phyloP scores from a whole-genome alignment of 2,329 filamentous ascomycete species.

The Cladosporium sp. region DNA sequence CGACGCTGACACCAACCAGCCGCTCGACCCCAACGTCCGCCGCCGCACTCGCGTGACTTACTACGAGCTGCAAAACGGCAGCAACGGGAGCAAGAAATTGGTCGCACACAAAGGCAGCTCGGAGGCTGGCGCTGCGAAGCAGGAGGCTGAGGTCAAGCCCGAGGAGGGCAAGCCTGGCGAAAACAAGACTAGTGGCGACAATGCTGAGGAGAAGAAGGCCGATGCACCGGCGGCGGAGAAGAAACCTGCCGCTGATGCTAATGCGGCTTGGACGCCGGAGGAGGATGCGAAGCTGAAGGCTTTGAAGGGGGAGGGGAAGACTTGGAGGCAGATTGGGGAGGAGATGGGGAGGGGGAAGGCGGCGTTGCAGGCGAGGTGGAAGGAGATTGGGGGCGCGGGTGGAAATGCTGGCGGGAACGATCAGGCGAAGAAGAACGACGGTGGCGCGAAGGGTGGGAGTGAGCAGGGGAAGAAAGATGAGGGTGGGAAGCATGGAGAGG shows the following conservation, averaged over 20 bases:
- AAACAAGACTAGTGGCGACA: neutral
- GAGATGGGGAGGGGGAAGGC: constrained; percentile 26
- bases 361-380: constrained; percentile 26
- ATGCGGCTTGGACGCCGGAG: constrained; percentile 28
- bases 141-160: neutral
- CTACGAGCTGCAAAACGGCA: constrained; percentile 22
- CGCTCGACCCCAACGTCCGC: constrained; percentile 16
- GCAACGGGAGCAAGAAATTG: constrained; percentile 21
- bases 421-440: constrained; percentile 4
- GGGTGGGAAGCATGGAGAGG: constrained; percentile 8
- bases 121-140: neutral
- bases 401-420: constrained; percentile 9
- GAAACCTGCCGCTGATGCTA: too few species aligned
- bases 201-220: neutral
- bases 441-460: constrained; percentile 8
- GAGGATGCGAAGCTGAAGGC: constrained; percentile 37
- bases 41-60: constrained; percentile 17
- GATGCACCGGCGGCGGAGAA: neutral
- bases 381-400: constrained; percentile 30
- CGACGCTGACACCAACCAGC: constrained; percentile 27
- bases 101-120: constrained; percentile 20
- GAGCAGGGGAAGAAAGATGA: constrained; percentile 7
- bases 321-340: constrained; percentile 29
- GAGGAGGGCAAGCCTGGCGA: neutral
- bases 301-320: constrained; percentile 27